A percentile compares a stretch with the other conserved stretches of the same genome.
Conservation (phyloP, 305 asterid genomes). For the Fraxinus sp. region DNA sequence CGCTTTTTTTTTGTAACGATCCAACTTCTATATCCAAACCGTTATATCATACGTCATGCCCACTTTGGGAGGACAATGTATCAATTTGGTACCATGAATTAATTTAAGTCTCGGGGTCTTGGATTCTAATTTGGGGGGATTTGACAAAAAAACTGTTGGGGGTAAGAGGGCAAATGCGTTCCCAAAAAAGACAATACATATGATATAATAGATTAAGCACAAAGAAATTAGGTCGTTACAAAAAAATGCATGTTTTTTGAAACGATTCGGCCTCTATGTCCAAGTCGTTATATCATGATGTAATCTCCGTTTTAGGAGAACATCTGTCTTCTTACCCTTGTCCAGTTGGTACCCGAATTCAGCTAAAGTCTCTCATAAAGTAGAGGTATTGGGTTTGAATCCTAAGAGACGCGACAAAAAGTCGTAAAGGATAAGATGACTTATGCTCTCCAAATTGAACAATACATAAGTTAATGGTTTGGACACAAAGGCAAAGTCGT, state of each 20-base stretch:
- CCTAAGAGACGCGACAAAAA: no score
- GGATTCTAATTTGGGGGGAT: neutral
- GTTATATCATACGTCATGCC: neutral
- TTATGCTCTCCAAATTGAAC: neutral
- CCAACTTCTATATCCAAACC: neutral
- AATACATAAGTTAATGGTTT: no score
- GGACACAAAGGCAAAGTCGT: neutral
- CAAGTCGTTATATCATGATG: neutral
- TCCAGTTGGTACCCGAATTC: neutral
- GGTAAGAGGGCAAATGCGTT: neutral
- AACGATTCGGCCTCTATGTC: neutral
- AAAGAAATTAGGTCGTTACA: neutral
- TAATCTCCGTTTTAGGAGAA: neutral
- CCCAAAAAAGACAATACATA: neutral
- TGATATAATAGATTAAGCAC: no score
- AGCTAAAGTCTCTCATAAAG: neutral
- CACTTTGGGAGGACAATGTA: neutral
- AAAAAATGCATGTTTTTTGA: no score
- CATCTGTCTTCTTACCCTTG: neutral
- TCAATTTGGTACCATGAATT: neutral
- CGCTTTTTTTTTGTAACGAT: neutral
- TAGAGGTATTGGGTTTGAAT: neutral
- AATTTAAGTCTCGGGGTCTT: neutral
- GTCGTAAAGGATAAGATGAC: neutral
- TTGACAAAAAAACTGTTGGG: no score